These are phyloP conservation scores for Austroboletus niveus DNA, from an alignment of 1,284 basidiomycete species.

Conservation along the genomic window DNA sequence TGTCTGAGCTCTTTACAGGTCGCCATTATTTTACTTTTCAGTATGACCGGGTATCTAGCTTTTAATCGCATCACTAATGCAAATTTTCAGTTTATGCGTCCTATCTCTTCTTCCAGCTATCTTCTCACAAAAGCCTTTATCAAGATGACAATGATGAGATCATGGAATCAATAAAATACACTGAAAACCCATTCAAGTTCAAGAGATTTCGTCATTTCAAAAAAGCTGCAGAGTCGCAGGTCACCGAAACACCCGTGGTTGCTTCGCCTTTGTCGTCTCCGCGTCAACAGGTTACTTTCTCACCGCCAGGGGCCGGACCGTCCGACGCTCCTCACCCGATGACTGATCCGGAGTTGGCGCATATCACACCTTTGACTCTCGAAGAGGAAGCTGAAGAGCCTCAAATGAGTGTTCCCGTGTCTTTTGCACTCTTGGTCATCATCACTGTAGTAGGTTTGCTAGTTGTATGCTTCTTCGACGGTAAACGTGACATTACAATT, in stretches of 20 bases:
- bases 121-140: conserved; percentile 78
- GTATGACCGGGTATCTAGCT: conserved; percentile 39
- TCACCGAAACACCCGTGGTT: background rate
- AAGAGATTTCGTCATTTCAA: conserved; percentile 17
- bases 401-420: conserved; percentile 52
- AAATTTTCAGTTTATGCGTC: conserved; percentile 57
- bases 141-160: conserved; percentile 44
- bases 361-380: background rate
- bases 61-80: conserved; percentile 1
- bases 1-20: conserved; percentile 42
- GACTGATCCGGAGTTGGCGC: conserved; percentile 14
- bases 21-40: conserved; percentile 77
- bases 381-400: conserved; percentile 56
- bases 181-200: conserved; percentile 29
- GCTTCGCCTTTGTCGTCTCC: conserved; percentile 16
- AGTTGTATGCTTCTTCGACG: background rate
- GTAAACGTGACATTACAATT: background rate
- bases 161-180: conserved; percentile 22
- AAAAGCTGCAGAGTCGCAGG: background rate
- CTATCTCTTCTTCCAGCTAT: conserved; percentile 85
- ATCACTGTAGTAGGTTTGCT: conserved; percentile 60
- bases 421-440: conserved; percentile 50
- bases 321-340: background rate
- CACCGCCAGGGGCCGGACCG: background rate
- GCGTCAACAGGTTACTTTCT: background rate